Base-by-base conservation (phyloP, 768 basidiomycete genomes). In the Pholiota microspora region DNA sequence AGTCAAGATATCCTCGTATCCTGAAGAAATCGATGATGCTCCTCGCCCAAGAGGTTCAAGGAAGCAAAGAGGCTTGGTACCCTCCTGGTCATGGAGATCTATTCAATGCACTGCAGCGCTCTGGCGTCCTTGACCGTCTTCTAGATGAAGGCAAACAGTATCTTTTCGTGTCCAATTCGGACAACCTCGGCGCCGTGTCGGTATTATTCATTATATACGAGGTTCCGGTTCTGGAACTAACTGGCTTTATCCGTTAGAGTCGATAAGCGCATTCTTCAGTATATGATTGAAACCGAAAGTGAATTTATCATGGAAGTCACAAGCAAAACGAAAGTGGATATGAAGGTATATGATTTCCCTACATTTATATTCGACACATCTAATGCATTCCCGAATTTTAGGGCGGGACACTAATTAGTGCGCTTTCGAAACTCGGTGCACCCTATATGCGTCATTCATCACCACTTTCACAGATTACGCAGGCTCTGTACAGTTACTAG, bases 291-390 rank as follows among this genome's bases (percentile, higher is more conserved):
- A 64, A 79, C 80, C 7, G 72, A 84, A 59, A 82, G 88, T 27
- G 94, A 96, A 70, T 94, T 94, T 76, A 71, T 94, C 69, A 94
- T 94, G 92, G 92, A 96, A 72, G 89, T 96, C 59, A 97, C 94
- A 7, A 91, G 94, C 78, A 96, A 95, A 82, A 95, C 94, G 65
- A 94, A 96, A 81, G 92, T 89, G 45, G 93, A 88, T 42, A 64
- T 71, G 40, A 42, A 42, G 40, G 40, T 42, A 23, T 42, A 9
- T 10, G 40, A 21, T 42, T 8, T 42, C 8, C 4, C 10, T 42
- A 83, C 74, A 92, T 72, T 40, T 4, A n/a, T 18, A n/a, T 7
- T 88, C 88, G 15, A 24, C 6, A 31, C 29, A 6, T 31, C 5
- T 29, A 36, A 23, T 18, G 8, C 18, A 23, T 1, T 21, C 23